Conservation (phyloP, 208 protist species). For the Acanthamoeba royreba region DNA sequence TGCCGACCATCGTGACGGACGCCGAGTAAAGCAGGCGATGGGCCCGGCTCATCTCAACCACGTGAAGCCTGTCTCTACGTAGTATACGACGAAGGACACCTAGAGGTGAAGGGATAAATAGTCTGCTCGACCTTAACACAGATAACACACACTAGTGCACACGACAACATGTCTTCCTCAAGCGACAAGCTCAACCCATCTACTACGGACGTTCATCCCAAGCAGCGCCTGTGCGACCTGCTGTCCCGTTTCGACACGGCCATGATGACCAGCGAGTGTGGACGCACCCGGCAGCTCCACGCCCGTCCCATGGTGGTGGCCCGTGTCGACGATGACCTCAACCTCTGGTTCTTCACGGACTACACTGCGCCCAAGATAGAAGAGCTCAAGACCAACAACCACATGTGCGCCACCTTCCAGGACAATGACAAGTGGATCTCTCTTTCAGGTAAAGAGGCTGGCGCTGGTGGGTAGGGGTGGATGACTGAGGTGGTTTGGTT, state of each 20-base stretch:
- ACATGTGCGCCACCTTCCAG: slow-evolving; percentile 17
- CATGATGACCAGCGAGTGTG: not conserved
- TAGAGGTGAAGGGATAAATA: too few relatives aligned
- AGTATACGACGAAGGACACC: too few relatives aligned
- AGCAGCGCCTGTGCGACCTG: not conserved
- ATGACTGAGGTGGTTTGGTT: too few relatives aligned
- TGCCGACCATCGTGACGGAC: too few relatives aligned
- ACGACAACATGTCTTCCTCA: not conserved
- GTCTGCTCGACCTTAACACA: not conserved
- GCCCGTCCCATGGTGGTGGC: not conserved
- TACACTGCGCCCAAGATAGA: not conserved
- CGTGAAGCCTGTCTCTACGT: too few relatives aligned
- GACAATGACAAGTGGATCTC: not conserved
- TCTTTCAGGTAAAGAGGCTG: not conserved
- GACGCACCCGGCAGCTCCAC: not conserved
- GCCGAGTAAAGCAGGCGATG: too few relatives aligned
- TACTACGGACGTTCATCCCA: not conserved
- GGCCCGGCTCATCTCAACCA: too few relatives aligned
- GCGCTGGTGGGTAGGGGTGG: too few relatives aligned
- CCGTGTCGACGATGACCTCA: not conserved
- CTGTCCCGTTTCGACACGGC: not conserved
- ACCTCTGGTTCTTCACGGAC: slow-evolving; percentile 28
- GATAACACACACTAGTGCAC: not conserved
- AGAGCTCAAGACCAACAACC: slow-evolving; percentile 16
- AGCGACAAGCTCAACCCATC: not conserved